A percentile compares a stretch with the other conserved stretches of the same genome.
These are phyloP conservation scores for Handroanthus guayacan DNA, from an alignment of 257 asterid genomes.

Conservation along the genomic window DNA sequence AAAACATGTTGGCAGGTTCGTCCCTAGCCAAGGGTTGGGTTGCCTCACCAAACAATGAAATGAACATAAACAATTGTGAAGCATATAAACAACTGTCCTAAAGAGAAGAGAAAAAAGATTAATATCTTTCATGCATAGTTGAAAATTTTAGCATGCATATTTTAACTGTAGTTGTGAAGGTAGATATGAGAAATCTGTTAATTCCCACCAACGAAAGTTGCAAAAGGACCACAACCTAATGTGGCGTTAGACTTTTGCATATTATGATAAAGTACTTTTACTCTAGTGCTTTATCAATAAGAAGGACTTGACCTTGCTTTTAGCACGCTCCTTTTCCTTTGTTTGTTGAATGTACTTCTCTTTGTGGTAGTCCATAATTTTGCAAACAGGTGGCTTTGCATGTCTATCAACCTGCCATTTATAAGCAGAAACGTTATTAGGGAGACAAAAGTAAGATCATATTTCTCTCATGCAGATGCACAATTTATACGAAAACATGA, in stretches of 20 bases:
- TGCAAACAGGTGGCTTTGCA: conserved; percentile 83
- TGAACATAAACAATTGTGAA: conserved; percentile 2
- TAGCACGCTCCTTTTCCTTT: conserved; percentile 72
- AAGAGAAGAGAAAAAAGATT: conserved; percentile 5
- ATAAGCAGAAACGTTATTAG: conserved; percentile 24
- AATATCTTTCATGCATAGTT: not conserved
- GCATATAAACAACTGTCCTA: not conserved
- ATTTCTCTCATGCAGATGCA: not conserved
- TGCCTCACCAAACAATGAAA: conserved; percentile 9
- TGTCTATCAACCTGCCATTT: conserved; percentile 66
- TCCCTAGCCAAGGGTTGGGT: not conserved
- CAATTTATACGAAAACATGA: conserved; percentile 1
- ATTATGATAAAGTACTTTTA: not conserved
- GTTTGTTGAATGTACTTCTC: conserved; percentile 62
- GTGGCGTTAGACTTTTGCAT: conserved; percentile 1
- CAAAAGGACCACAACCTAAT: conserved; percentile 12
- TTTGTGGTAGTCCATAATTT: conserved; percentile 68
- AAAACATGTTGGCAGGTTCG: not conserved
- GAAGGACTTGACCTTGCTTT: conserved; percentile 56
- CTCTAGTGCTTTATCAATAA: not conserved
- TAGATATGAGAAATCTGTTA: not conserved
- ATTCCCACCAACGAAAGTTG: not conserved
- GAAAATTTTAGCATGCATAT: conserved; percentile 9
- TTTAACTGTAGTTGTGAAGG: not conserved
- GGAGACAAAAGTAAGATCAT: conserved; percentile 35